A percentile compares a stretch with the other conserved stretches of the same genome.
These are phyloP conservation scores for Coemansia sp. DNA, from an alignment of 192 early-diverging fungal species.

Conservation along the genomic window DNA sequence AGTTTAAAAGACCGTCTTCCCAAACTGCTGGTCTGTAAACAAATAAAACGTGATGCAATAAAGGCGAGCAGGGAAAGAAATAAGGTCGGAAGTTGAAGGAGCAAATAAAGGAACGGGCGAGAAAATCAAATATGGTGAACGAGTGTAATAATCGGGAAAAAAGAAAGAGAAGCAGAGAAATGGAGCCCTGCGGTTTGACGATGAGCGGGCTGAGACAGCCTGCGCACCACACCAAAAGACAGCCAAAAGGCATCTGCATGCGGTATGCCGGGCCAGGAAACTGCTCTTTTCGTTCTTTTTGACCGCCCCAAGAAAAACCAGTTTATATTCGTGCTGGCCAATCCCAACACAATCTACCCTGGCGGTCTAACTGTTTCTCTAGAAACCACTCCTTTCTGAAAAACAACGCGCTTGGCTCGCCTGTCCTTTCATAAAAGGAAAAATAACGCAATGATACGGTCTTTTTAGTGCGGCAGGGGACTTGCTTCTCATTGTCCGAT, in stretches of 20 bases:
- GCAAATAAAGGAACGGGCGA: background rate
- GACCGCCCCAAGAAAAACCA: background rate
- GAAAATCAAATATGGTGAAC: constrained; percentile 3
- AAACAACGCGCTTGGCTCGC: background rate
- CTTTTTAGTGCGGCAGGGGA: background rate
- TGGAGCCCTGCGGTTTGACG: background rate
- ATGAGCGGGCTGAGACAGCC: background rate
- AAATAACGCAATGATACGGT: background rate
- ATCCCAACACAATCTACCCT: background rate
- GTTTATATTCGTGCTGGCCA: constrained; percentile 3
- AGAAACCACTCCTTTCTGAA: background rate
- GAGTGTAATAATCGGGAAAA: constrained; percentile 5
- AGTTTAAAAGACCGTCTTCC: background rate
- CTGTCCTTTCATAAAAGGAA: background rate
- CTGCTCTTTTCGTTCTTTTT: constrained; percentile 3
- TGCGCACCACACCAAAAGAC: background rate
- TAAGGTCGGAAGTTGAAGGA: background rate
- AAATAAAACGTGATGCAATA: constrained; percentile 5
- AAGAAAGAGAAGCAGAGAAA: constrained; percentile 13
- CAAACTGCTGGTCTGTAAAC: background rate
- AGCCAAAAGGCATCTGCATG: constrained; percentile 4
- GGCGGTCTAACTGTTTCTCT: background rate
- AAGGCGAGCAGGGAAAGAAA: constrained; percentile 1
- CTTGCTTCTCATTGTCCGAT: background rate
- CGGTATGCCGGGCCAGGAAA: constrained; percentile 3